These are phyloP conservation scores for Tephrocybe sp. DNA, from an alignment of 768 basidiomycete genomes.

Conservation along the genomic window DNA sequence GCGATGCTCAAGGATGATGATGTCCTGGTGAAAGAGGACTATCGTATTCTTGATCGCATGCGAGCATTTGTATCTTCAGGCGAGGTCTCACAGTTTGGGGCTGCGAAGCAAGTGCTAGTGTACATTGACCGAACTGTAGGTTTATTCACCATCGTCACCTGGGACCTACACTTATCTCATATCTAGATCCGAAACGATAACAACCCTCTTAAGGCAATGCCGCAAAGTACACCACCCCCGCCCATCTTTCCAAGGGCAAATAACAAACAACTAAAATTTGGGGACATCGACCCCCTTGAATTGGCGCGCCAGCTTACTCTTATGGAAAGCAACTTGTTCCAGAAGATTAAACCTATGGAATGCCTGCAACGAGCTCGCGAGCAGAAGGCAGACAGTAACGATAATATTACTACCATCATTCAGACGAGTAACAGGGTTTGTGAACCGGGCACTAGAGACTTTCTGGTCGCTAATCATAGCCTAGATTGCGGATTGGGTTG, in stretches of 20 bases:
- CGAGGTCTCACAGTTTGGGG: slow-evolving; percentile 59
- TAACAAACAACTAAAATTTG: slow-evolving; percentile 72
- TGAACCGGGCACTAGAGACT: background rate
- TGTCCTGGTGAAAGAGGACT: slow-evolving; percentile 83
- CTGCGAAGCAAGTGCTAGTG: slow-evolving; percentile 71
- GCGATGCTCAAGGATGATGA: slow-evolving; percentile 83
- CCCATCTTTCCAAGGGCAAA: slow-evolving; percentile 71
- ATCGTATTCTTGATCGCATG: slow-evolving; percentile 78
- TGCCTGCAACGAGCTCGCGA: slow-evolving; percentile 84
- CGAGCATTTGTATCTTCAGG: slow-evolving; percentile 73
- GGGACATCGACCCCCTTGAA: slow-evolving; percentile 87
- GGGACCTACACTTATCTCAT: background rate
- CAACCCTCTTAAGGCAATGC: slow-evolving; percentile 53
- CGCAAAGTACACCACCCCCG: slow-evolving; percentile 59
- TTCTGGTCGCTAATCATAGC: slow-evolving; percentile 3
- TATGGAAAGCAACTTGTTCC: slow-evolving; percentile 83
- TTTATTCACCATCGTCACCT: slow-evolving; percentile 10
- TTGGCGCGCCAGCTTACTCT: slow-evolving; percentile 91
- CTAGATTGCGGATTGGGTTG: slow-evolving; percentile 92
- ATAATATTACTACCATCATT: slow-evolving; percentile 86
- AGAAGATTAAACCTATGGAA: slow-evolving; percentile 85
- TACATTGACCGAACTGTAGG: slow-evolving; percentile 80
- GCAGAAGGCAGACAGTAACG: slow-evolving; percentile 66
- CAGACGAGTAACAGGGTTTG: slow-evolving; percentile 84
- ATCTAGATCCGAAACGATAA: slow-evolving; percentile 53